Percentiles rank a stretch among this genome's conserved stretches.
These are phyloP conservation scores for Cercospora zeina DNA, from an alignment of 2,329 filamentous ascomycete species.

Conservation along the genomic window DNA sequence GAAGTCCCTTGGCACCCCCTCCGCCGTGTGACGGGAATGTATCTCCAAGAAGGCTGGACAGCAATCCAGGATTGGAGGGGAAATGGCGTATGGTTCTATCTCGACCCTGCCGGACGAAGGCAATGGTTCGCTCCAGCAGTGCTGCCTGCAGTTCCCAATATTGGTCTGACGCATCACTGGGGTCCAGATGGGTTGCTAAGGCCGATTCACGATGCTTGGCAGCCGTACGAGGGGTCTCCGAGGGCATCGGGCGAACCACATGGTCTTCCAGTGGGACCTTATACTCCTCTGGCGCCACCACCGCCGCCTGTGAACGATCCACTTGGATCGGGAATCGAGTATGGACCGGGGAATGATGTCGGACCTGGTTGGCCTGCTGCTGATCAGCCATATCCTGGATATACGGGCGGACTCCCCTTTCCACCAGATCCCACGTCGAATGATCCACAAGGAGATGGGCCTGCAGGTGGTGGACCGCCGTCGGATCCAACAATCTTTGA, in stretches of 20 bases:
- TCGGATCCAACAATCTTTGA: too few species aligned
- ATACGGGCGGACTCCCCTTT: too few species aligned
- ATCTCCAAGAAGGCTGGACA: constrained; percentile 1
- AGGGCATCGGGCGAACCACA: neutral
- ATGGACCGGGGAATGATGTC: too few species aligned
- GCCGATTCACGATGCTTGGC: neutral
- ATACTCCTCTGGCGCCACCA: too few species aligned
- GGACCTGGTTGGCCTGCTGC: too few species aligned
- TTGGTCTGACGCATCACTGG: neutral
- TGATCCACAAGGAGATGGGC: too few species aligned
- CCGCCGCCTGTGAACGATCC: too few species aligned
- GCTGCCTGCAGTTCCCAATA: neutral
- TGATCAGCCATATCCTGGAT: too few species aligned
- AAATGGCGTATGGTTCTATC: neutral
- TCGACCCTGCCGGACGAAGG: neutral
- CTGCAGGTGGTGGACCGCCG: too few species aligned
- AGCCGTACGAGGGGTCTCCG: neutral
- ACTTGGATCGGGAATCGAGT: too few species aligned
- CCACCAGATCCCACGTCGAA: too few species aligned
- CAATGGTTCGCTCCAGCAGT: neutral
- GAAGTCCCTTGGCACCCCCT: neutral
- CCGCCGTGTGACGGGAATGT: neutral
- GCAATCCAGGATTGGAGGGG: neutral
- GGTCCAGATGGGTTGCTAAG: neutral
- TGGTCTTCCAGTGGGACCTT: neutral